Percentiles rank a stretch among this genome's conserved stretches.
Conservation (phyloP, 331 rosid species). For the Acacia pycnantha region DNA sequence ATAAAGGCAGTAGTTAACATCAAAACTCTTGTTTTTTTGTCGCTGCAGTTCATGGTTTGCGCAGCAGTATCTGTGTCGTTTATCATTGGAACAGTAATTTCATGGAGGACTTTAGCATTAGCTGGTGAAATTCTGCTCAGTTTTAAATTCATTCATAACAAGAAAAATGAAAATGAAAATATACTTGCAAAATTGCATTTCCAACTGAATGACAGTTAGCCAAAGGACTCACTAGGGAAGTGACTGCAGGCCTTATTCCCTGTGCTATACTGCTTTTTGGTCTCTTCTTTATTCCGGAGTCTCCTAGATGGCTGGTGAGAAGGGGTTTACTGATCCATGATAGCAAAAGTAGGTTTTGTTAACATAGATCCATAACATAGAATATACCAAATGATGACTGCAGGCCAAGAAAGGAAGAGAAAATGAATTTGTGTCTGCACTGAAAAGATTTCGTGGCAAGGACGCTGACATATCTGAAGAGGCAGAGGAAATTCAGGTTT, state of each 20-base stretch:
- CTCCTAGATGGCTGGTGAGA: conserved; percentile 97
- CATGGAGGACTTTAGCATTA: conserved; percentile 83
- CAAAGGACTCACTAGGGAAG: conserved; percentile 26
- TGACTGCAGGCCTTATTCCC: conserved; percentile 70
- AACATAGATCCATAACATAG: background rate
- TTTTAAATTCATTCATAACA: conserved; percentile 11
- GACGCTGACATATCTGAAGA: conserved; percentile 68
- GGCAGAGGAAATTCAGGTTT: conserved; percentile 87
- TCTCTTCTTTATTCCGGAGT: conserved; percentile 85
- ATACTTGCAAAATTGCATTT: background rate
- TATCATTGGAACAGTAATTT: conserved; percentile 71
- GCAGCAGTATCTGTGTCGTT: conserved; percentile 72
- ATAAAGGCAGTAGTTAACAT: background rate
- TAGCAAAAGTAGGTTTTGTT: background rate
- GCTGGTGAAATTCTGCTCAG: conserved; percentile 43
- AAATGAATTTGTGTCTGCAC: conserved; percentile 58
- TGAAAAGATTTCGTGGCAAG: conserved; percentile 73
- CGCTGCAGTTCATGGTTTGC: conserved; percentile 67
- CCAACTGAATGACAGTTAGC: background rate
- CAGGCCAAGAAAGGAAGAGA: conserved; percentile 65
- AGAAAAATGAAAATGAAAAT: background rate
- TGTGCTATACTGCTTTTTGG: conserved; percentile 71
- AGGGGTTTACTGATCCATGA: background rate
- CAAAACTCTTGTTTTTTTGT: background rate
- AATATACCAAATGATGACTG: conserved; percentile 4